These are phyloP conservation scores for Septoria petroselini DNA, from an alignment of 2,329 filamentous ascomycete genomes.

Conservation along the genomic window DNA sequence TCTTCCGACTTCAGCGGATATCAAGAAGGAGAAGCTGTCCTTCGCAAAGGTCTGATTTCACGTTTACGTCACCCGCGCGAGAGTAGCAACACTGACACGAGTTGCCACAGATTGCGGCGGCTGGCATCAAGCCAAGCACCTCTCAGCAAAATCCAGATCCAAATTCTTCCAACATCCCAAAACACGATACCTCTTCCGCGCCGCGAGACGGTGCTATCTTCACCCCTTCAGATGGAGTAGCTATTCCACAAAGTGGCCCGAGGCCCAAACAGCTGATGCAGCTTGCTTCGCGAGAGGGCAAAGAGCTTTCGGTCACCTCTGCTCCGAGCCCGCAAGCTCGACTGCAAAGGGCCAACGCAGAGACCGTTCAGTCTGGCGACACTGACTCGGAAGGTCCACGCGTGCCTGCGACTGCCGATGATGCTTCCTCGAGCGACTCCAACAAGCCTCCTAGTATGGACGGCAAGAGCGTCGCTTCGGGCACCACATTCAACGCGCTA, in stretches of 20 bases:
- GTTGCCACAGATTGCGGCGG: conserved; percentile 35
- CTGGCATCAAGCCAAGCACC: conserved; percentile 32
- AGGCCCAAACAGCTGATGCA: conserved; percentile 28
- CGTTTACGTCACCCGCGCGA: conserved; percentile 1
- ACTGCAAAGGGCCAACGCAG: conserved; percentile 28
- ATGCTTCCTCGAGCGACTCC: conserved; percentile 55
- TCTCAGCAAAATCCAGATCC: conserved; percentile 23
- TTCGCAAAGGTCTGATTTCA: conserved; percentile 39
- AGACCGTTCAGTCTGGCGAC: conserved; percentile 17
- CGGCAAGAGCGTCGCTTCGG: conserved; percentile 90
- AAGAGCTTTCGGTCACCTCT: conserved; percentile 15
- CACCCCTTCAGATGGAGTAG: conserved; percentile 15
- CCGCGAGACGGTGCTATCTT: conserved; percentile 24
- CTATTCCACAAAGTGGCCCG: conserved; percentile 10
- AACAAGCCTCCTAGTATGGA: conserved; percentile 88
- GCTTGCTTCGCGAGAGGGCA: conserved; percentile 19
- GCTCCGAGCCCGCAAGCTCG: conserved; percentile 25
- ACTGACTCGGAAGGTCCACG: conserved; percentile 22
- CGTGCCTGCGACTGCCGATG: conserved; percentile 38
- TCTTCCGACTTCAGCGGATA: conserved; percentile 25
- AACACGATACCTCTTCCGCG: conserved; percentile 25
- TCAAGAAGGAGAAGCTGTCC: conserved; percentile 35
- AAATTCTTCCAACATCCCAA: conserved; percentile 16
- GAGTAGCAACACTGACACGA: conserved; percentile 13
- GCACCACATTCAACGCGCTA: conserved; percentile 81